These are phyloP conservation scores for Raddia guianensis DNA, from an alignment of 176 grass and related monocot species.

Conservation along the genomic window DNA sequence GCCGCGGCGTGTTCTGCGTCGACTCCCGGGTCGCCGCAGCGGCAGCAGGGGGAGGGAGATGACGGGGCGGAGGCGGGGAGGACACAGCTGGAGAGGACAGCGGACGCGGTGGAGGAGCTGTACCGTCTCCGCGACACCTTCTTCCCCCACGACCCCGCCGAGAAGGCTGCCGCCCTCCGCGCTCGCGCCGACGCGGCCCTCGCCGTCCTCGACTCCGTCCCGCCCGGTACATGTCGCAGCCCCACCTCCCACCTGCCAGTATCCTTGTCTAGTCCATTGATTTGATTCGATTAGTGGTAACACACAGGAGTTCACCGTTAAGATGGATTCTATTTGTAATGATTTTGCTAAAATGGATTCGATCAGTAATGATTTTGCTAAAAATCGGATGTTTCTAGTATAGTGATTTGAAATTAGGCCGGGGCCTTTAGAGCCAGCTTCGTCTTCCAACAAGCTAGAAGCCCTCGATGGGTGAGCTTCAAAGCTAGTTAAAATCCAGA, in stretches of 20 bases:
- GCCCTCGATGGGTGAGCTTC: too few species aligned
- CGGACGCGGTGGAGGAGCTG: slow-evolving; percentile 56
- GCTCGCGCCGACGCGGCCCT: slow-evolving; percentile 55
- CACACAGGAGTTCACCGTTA: not conserved
- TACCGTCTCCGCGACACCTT: slow-evolving; percentile 84
- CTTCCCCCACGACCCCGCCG: slow-evolving; percentile 63
- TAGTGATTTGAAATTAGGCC: not conserved
- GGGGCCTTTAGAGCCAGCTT: too few species aligned
- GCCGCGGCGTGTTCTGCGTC: not conserved
- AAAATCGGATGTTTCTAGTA: not conserved
- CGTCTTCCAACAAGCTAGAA: too few species aligned
- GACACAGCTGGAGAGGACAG: slow-evolving; percentile 39
- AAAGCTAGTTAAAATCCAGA: too few species aligned
- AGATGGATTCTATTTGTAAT: not conserved
- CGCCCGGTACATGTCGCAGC: slow-evolving; percentile 39
- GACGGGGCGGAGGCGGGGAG: not conserved
- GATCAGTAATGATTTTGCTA: not conserved
- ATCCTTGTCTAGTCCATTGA: not conserved
- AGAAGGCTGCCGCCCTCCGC: slow-evolving; percentile 67
- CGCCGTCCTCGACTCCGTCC: slow-evolving; percentile 58
- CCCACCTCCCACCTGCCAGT: not conserved
- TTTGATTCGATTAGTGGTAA: not conserved
- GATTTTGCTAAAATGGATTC: not conserved
- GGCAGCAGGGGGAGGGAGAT: not conserved
- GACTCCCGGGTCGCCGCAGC: not conserved